Evolutionary conservation across 495 filamentous ascomycete species (phyloP).

Genomic region (Penicillium riverlandense): DNA sequence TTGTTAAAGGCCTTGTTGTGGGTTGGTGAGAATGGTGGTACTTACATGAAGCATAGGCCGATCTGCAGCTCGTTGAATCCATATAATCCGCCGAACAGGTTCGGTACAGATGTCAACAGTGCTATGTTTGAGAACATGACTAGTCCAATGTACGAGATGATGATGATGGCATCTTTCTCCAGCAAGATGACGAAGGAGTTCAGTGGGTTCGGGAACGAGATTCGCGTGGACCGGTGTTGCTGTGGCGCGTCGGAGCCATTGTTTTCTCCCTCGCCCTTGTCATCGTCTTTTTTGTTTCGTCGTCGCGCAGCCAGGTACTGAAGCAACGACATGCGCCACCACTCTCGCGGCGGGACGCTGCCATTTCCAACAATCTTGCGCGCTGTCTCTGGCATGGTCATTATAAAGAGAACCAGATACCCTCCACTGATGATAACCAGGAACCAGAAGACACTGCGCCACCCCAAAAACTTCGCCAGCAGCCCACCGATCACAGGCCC

Average conservation of each 20-base stretch:
- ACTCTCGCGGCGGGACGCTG: slow-evolving; percentile 14
- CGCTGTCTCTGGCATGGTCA: slow-evolving; percentile 60
- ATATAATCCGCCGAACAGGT: slow-evolving; percentile 57
- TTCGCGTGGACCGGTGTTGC: slow-evolving; percentile 23
- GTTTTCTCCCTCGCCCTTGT: slow-evolving; percentile 12
- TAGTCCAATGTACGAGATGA: slow-evolving; percentile 50
- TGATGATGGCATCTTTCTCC: slow-evolving; percentile 55
- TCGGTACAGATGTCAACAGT: slow-evolving; percentile 44
- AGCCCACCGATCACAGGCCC: slow-evolving; percentile 38
- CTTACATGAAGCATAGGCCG: slow-evolving; percentile 43
- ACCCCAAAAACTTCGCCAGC: slow-evolving; percentile 27
- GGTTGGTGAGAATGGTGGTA: background rate
- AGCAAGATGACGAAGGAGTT: slow-evolving; percentile 52
- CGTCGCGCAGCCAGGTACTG: slow-evolving; percentile 14
- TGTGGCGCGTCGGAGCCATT: slow-evolving; percentile 1
- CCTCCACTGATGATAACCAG: slow-evolving; percentile 25
- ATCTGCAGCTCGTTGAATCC: slow-evolving; percentile 59
- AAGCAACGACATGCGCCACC: slow-evolving; percentile 32
- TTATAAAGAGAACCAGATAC: slow-evolving; percentile 31
- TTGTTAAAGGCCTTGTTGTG: slow-evolving; percentile 18
- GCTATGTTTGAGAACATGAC: slow-evolving; percentile 47
- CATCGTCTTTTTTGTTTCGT: slow-evolving; percentile 9
- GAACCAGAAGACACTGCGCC: slow-evolving; percentile 41
- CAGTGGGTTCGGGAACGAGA: slow-evolving; percentile 61
- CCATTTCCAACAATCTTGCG: slow-evolving; percentile 69